Conservation (phyloP, 257 asterid species). For the Lithospermum erythrorhizon region DNA sequence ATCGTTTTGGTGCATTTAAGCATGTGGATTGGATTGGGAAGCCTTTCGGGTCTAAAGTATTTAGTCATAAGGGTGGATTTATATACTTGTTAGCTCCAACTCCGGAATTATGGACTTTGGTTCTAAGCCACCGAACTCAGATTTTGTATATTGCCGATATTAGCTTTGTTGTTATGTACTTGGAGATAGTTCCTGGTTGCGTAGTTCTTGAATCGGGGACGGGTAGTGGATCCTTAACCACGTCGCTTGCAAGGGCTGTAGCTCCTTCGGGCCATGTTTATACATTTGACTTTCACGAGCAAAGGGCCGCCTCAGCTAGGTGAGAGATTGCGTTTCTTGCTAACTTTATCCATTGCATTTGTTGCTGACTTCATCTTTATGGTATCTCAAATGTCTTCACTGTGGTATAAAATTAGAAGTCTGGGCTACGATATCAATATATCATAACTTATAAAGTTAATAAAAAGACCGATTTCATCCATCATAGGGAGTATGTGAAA, state of each 20-base stretch:
- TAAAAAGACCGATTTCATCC: too few relatives aligned
- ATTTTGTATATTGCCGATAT: slow-evolving; percentile 89
- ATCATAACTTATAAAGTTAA: too few relatives aligned
- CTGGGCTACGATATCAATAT: too few relatives aligned
- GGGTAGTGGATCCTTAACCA: slow-evolving; percentile 86
- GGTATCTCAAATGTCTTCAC: not conserved
- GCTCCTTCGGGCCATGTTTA: slow-evolving; percentile 77
- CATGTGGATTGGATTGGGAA: slow-evolving; percentile 91
- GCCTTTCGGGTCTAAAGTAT: slow-evolving; percentile 77
- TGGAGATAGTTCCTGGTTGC: slow-evolving; percentile 89
- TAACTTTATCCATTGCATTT: not conserved
- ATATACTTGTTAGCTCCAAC: slow-evolving; percentile 86
- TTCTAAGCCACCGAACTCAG: slow-evolving; percentile 95
- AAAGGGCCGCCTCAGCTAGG: slow-evolving; percentile 92
- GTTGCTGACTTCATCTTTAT: not conserved
- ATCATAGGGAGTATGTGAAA: not conserved
- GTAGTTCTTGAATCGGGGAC: slow-evolving; percentile 94
- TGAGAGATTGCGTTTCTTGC: slow-evolving; percentile 10
- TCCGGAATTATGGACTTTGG: slow-evolving; percentile 91
- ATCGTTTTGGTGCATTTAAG: slow-evolving; percentile 79
- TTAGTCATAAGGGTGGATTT: slow-evolving; percentile 69
- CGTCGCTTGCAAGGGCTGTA: slow-evolving; percentile 85
- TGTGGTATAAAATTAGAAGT: not conserved
- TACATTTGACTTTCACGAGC: slow-evolving; percentile 95
- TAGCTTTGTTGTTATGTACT: slow-evolving; percentile 74